Evolutionary conservation across 129 eudicot species (phyloP), one percentile per base, ranked within the genome.

Genomic region (Lactuca saligna): DNA sequence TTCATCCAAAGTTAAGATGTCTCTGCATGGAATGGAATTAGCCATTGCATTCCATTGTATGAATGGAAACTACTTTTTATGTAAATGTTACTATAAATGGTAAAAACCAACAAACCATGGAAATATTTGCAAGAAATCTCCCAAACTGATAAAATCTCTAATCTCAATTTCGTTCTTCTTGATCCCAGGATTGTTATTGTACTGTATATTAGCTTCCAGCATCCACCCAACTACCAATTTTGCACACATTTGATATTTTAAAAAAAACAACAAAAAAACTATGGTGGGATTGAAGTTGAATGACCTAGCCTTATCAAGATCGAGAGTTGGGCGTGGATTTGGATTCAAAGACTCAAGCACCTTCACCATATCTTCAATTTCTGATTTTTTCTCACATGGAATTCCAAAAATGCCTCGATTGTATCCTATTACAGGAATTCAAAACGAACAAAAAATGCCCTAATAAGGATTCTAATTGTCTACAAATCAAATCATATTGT

Each of bases 1-100:
- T 79, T 92, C 87, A 92, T 84, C 98, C 98, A 92, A 20, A 92
- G 78, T 75, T 89, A 96, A 50, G 98, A 92, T 25, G 98, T 86
- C 79, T 92, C 98, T 0, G 81, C 95, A 96, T 92, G 90, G 9
- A 8, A 8, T 13, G 49, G 44, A 42, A 42, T 46, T 5, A 46
- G 3, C 0, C 3, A 4, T 38, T 6, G 6, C 44, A 38, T 38
- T 46, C 51, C 51, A 10, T 46, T 4, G 3, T 9, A 42, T 4
- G 7, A 6, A 38, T 38, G 7, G 0, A 38, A 4, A 20, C 20
- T 20, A 20, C 20, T 20, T 1, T 20, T 20, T 20, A 20, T 20
- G 20, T 20, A 20, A 20, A 20, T 20, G 20, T 20, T 20, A 20
- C 20, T 20, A 20, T 20, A 20, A 20, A 20, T 20, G 20, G 20